Conservation (phyloP, 805 yeast species). For the Hermanozyma aechmeae region DNA sequence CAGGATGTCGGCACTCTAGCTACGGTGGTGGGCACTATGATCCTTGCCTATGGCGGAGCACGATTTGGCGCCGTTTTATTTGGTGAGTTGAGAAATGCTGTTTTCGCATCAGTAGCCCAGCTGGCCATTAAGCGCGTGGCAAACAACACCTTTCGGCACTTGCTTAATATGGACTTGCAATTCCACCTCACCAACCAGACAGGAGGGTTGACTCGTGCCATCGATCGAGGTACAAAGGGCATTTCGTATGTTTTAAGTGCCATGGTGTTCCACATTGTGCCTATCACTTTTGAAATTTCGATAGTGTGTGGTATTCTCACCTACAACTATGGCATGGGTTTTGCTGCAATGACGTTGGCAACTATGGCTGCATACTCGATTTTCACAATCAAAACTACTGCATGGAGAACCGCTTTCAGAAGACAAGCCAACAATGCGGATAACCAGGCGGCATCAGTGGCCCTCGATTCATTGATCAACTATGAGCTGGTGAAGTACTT, state of each 20-base stretch:
- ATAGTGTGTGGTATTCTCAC: conserved; percentile 91
- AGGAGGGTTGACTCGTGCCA: conserved; percentile 93
- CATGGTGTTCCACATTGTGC: conserved; percentile 95
- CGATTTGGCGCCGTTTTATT: conserved; percentile 89
- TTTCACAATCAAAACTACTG: conserved; percentile 85
- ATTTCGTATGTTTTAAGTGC: conserved; percentile 87
- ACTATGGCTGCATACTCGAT: conserved; percentile 86
- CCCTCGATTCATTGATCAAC: conserved; percentile 87
- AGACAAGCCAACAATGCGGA: conserved; percentile 85
- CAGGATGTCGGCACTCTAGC: conserved; percentile 51
- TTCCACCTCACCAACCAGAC: conserved; percentile 91
- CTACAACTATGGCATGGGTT: conserved; percentile 80
- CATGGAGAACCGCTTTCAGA: conserved; percentile 93
- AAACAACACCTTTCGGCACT: conserved; percentile 73
- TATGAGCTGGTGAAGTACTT: conserved; percentile 92
- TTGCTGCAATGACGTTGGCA: conserved; percentile 78
- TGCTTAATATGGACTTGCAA: conserved; percentile 74
- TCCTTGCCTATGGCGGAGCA: conserved; percentile 87
- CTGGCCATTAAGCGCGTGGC: conserved; percentile 89
- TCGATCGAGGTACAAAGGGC: conserved; percentile 97
- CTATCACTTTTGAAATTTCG: conserved; percentile 83
- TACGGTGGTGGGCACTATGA: conserved; percentile 56
- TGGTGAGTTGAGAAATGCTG: conserved; percentile 92
- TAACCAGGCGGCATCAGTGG: conserved; percentile 90
- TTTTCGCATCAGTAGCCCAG: conserved; percentile 93